Base-by-base conservation (phyloP, 108 stramenopile species). In the Mediolabrus comicus region DNA sequence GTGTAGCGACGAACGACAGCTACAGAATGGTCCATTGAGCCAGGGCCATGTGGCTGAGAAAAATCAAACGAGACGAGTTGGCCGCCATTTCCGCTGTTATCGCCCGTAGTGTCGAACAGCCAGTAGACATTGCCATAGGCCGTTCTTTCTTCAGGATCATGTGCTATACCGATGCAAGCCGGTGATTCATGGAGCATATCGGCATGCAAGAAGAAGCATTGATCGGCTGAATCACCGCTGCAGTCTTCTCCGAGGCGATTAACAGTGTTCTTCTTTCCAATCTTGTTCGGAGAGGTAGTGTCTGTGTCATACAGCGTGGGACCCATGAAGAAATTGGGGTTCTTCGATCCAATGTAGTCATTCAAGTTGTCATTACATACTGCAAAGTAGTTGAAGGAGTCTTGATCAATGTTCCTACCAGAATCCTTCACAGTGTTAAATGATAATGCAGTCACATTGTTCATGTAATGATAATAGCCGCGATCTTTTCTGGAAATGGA, bases 121-220 rank as follows among this genome's bases (percentile, higher is more conserved):
- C 74, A 84, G 59, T 76, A 84, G 0, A 80, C 83, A 1, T 64
- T 41, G 7, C 83, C 83, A 25, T 84, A 84, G 5, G 75, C 66
- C 2, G 83, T 80, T 35, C 63, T 25, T 8, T 67, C 16, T 38
- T 84, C 83, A 0, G 83, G 83, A 59, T 84, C 83, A 39, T 84
- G 83, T 0, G 76, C 72, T 10, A 84, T 84, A 17, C 83, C 83
- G 17, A 77, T 51, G 54, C 83, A 84, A 17, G 60, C 53, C 0
- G 83, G 83, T 10, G 83, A 58, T 38, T 84, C 83, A 46, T 84
- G 83, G 2, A 84, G 53, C 83, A 84, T 84, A 43, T 84, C 83
- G 0, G 76, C 65, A 74, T 84, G 83, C 32, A 81, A 69, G 43
- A 84, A 84, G 62, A 67, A 84, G 32, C 83, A 84, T 29, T 56